Conservation (phyloP, 768 basidiomycete genomes). For the Lepiota brunneoincarnata region DNA sequence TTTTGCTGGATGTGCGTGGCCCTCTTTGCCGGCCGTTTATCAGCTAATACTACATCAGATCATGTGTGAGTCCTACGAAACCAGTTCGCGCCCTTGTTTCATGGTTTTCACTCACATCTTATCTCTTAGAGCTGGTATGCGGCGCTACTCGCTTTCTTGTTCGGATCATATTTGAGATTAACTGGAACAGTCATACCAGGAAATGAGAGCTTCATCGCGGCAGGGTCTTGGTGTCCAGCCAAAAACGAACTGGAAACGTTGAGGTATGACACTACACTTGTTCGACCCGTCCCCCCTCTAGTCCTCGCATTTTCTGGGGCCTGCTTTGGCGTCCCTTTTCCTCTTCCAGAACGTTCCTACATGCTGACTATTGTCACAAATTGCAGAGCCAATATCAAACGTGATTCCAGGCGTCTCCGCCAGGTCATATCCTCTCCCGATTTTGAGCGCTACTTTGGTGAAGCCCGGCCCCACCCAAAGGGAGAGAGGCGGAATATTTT, state of each 20-base stretch:
- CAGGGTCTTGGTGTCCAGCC: constrained; percentile 76
- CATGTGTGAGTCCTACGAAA: constrained; percentile 47
- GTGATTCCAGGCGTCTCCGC: constrained; percentile 60
- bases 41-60: constrained; percentile 34
- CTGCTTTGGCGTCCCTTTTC: background rate
- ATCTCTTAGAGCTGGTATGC: constrained; percentile 1
- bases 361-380: background rate
- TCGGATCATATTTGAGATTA: background rate
- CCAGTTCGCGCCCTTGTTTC: background rate
- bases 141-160: background rate
- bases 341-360: background rate
- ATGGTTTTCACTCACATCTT: background rate
- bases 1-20: constrained; percentile 76
- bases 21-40: background rate
- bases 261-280: constrained; percentile 38
- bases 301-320: background rate
- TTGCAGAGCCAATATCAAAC: constrained; percentile 59
- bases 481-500: constrained; percentile 76
- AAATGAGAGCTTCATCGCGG: constrained; percentile 70
- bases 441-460: constrained; percentile 80
- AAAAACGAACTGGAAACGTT: constrained; percentile 79
- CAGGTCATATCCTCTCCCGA: constrained; percentile 60
- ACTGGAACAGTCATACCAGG: constrained; percentile 55
- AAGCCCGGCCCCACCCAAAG: constrained; percentile 56
- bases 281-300: background rate